These are phyloP conservation scores for Globisporangium iwayamae DNA, from an alignment of 352 stramenopile genomes.

Conservation along the genomic window DNA sequence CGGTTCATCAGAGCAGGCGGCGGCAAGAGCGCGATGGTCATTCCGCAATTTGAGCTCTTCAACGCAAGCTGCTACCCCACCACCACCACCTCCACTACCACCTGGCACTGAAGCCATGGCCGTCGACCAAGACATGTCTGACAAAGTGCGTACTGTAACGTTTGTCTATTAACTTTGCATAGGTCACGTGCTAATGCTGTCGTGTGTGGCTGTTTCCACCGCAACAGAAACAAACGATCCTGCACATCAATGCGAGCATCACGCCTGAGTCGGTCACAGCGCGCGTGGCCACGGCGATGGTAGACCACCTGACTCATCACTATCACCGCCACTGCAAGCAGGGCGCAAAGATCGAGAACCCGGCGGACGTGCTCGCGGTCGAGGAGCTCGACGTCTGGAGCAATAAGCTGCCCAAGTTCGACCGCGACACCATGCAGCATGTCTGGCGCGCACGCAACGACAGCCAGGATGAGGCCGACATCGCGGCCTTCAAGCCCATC, in stretches of 20 bases:
- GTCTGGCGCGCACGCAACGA: constrained; percentile 67
- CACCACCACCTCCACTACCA: background rate
- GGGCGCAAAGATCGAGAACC: constrained; percentile 21
- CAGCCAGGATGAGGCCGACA: constrained; percentile 48
- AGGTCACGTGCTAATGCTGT: background rate
- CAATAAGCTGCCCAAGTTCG: constrained; percentile 57
- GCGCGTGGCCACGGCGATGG: constrained; percentile 59
- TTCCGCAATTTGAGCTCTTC: constrained; percentile 1
- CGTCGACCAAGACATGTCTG: constrained; percentile 7
- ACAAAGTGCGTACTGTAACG: constrained; percentile 5
- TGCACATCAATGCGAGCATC: constrained; percentile 80
- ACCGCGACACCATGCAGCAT: constrained; percentile 63
- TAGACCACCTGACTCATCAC: constrained; percentile 70
- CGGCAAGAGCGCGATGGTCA: background rate
- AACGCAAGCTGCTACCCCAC: background rate
- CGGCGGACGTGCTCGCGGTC: constrained; percentile 54
- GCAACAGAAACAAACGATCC: constrained; percentile 59
- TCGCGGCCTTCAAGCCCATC: constrained; percentile 62
- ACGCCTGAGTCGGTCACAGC: constrained; percentile 68
- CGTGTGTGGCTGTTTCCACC: background rate
- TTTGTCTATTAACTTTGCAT: too few species aligned
- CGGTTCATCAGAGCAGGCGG: background rate
- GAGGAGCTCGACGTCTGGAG: constrained; percentile 74
- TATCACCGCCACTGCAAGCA: constrained; percentile 53
- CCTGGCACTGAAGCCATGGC: background rate